Conservation (phyloP, 2,329 filamentous ascomycete species). For the Ophiostoma tasmaniense region DNA sequence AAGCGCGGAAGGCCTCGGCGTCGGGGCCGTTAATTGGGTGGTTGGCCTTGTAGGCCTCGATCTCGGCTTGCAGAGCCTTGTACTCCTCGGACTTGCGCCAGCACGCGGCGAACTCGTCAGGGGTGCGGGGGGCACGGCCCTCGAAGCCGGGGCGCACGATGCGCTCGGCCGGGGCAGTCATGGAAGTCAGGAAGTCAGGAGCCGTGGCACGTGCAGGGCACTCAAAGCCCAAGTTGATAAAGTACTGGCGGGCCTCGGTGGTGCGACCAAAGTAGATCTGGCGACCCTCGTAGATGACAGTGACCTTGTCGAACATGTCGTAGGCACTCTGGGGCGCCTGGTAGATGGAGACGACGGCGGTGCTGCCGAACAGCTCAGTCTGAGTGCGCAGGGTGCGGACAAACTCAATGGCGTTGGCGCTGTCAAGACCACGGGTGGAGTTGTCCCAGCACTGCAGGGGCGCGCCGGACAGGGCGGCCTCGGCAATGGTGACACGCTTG, state of each 20-base stretch:
- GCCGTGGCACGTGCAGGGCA: conserved; percentile 59
- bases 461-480: conserved; percentile 50
- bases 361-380: conserved; percentile 57
- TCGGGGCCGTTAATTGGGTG: conserved; percentile 50
- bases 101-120: conserved; percentile 51
- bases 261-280: conserved; percentile 57
- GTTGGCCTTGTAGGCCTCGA: conserved; percentile 44
- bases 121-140: conserved; percentile 47
- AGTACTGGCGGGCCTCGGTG: conserved; percentile 54
- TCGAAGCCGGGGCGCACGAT: conserved; percentile 48
- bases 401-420: conserved; percentile 68
- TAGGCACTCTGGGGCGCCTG: conserved; percentile 59
- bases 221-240: conserved; percentile 57
- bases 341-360: conserved; percentile 65
- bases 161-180: conserved; percentile 53
- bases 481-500: conserved; percentile 57
- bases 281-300: conserved; percentile 50
- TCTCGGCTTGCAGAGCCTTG: conserved; percentile 43
- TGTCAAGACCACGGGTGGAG: conserved; percentile 65
- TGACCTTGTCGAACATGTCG: conserved; percentile 53
- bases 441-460: conserved; percentile 63
- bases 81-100: conserved; percentile 51
- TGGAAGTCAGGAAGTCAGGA: conserved; percentile 64
- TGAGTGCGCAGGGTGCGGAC: conserved; percentile 60
- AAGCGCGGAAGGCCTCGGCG: conserved; percentile 48